phyloP scores from a whole-genome alignment of 768 basidiomycete genomes.

The Lyophyllum atratum region DNA sequence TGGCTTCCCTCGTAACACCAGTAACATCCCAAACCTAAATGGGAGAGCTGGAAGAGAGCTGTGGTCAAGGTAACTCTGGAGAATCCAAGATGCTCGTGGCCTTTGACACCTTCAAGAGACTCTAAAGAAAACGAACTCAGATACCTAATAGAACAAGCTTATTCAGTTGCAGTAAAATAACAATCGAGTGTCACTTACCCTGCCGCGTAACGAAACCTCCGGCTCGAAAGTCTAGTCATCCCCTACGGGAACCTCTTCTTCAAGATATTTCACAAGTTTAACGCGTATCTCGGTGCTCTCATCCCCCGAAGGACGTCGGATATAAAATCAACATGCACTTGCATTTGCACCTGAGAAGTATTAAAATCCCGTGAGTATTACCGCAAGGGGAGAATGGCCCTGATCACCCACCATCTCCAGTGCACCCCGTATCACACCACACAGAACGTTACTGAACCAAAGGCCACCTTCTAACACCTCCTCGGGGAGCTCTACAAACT shows the following conservation, averaged over 20 bases:
- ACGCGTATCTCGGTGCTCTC: conserved; percentile 94
- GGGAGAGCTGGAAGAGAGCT: not conserved
- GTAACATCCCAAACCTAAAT: not conserved
- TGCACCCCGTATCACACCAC: conserved; percentile 90
- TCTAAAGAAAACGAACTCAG: not conserved
- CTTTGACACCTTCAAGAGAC: not conserved
- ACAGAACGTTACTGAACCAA: conserved; percentile 96
- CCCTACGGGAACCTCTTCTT: conserved; percentile 93
- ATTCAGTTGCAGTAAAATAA: too few species aligned
- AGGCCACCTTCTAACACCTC: conserved; percentile 91
- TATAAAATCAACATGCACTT: conserved; percentile 86
- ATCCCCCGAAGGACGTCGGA: conserved; percentile 93
- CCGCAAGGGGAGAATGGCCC: not conserved
- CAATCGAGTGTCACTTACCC: not conserved
- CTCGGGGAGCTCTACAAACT: conserved; percentile 96
- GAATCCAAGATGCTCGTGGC: conserved; percentile 2
- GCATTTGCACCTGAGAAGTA: conserved; percentile 85
- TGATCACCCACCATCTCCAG: conserved; percentile 84
- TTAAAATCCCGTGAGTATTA: conserved; percentile 11
- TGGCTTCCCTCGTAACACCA: not conserved
- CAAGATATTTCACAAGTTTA: conserved; percentile 85
- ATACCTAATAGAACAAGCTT: not conserved
- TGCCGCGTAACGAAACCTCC: not conserved
- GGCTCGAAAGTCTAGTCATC: conserved; percentile 64
- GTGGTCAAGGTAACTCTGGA: not conserved